Evolutionary conservation across 2,329 filamentous ascomycete species (phyloP), one percentile per base, ranked within the genome.

Genomic region (Stagonosporopsis vannaccii): DNA sequence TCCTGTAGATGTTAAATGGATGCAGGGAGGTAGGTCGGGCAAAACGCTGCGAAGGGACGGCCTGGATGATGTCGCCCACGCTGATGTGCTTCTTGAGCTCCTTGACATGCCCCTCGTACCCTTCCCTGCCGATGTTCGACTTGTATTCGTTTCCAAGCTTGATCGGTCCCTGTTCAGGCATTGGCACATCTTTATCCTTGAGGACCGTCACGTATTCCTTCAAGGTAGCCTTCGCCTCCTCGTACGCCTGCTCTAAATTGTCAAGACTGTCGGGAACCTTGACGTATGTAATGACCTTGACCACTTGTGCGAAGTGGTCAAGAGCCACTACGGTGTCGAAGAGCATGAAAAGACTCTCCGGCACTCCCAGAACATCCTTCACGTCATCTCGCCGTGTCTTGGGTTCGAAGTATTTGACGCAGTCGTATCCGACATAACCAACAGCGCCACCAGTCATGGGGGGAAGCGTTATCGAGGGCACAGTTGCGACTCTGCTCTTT

Each of bases 1-100:
- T 92, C 51, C 94, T 88, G 82, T 98, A 99, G 69, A 99, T 91
- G 81, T 98, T 99, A 84, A 98, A 99, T 0, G 95, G 94, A 76
- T 99, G 95, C 39, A 99, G 82, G 52, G 86, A 87, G 2, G 95
- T 99, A 13, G 93, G 93, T 25, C 94, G 86, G 7, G 93, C 89
- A 72, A 98, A 91, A 48, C 95, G 87, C 79, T 99, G 95, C 37
- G 92, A 97, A 1, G 95, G 95, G 15, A 99, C 95, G 0, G 92
- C 92, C 77, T 99, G 95, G 78, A 99, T 98, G 73, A 99, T 98
- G 80, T 98, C 92, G 66, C 95, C 95, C 60, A 86, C 84, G 67
- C 87, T 84, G 67, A 99, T 98, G 81, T 98, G 94, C 77, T 92
- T 84, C 81, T 98, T 98, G 58, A 99, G 83, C 42, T 79, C 82